Evolutionary conservation across 2,329 filamentous ascomycete genomes (phyloP).

Genomic region (Dryadomyces quercivorus): DNA sequence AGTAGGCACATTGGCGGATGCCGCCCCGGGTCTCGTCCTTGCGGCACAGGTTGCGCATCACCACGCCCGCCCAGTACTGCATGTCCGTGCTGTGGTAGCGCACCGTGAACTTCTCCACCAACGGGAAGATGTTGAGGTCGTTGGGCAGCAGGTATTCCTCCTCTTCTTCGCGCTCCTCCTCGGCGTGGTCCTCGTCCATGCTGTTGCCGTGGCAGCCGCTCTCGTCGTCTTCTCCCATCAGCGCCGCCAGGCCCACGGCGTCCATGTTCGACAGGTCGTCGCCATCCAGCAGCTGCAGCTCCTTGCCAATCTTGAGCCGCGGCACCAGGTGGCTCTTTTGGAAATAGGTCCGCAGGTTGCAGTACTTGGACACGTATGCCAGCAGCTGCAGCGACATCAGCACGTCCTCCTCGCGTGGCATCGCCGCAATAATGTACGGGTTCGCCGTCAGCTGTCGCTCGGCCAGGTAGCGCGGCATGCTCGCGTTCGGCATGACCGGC

Average conservation of each 20-base stretch:
- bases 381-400: conserved; percentile 95
- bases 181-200: conserved; percentile 14
- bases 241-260: conserved; percentile 20
- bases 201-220: neutral
- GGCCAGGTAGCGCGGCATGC: conserved; percentile 66
- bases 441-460: conserved; percentile 59
- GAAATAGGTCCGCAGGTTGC: conserved; percentile 89
- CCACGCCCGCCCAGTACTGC: conserved; percentile 99
- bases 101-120: conserved; percentile 97
- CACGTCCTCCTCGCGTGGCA: conserved; percentile 95
- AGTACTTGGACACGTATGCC: conserved; percentile 97
- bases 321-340: conserved; percentile 91
- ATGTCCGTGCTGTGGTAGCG: conserved; percentile 92
- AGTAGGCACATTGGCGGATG: conserved; percentile 95
- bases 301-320: conserved; percentile 76
- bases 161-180: conserved; percentile 57
- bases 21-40: conserved; percentile 93
- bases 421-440: conserved; percentile 69
- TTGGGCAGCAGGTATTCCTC: conserved; percentile 84
- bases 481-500: conserved; percentile 57
- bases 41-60: conserved; percentile 96
- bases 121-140: conserved; percentile 94
- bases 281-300: conserved; percentile 68
- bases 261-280: conserved; percentile 30
- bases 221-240: neutral